phyloP scores from a whole-genome alignment of 2,329 filamentous ascomycete species.

The Drechslerella stenobrocha region DNA sequence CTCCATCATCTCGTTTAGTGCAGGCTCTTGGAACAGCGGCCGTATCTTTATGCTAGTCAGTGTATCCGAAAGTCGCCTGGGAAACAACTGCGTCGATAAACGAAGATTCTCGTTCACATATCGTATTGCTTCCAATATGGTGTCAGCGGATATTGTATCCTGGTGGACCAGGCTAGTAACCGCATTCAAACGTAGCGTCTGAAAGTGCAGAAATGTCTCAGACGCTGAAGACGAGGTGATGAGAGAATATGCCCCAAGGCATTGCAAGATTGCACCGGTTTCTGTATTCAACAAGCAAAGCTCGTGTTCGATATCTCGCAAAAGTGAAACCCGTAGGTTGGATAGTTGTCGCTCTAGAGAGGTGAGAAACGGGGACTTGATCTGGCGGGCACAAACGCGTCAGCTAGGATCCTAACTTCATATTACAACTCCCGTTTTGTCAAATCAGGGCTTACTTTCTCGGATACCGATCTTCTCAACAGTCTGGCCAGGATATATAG shows the following conservation, averaged over 20 bases:
- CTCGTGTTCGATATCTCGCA: conserved; percentile 63
- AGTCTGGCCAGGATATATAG: conserved; percentile 54
- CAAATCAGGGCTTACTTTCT: conserved; percentile 48
- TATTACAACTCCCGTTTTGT: not conserved
- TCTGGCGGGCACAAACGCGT: conserved; percentile 63
- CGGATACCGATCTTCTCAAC: conserved; percentile 51
- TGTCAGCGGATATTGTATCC: conserved; percentile 55
- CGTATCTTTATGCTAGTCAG: conserved; percentile 62
- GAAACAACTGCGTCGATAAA: conserved; percentile 63
- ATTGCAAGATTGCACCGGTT: conserved; percentile 59
- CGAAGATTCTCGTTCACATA: conserved; percentile 65
- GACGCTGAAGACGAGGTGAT: conserved; percentile 65
- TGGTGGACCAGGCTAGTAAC: conserved; percentile 58
- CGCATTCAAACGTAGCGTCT: conserved; percentile 62
- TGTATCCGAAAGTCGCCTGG: conserved; percentile 62
- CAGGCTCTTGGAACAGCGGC: conserved; percentile 62
- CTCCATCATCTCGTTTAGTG: conserved; percentile 61
- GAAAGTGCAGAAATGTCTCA: conserved; percentile 66
- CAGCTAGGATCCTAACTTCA: conserved; percentile 55
- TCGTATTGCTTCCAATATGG: conserved; percentile 61
- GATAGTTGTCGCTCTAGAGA: conserved; percentile 61
- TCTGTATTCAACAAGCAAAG: conserved; percentile 55
- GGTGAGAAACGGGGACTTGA: conserved; percentile 63
- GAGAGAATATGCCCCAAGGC: conserved; percentile 66
- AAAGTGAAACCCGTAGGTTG: conserved; percentile 60